Evolutionary conservation across 768 basidiomycete genomes (phyloP), one percentile per base, ranked within the genome.

Genomic region (Suillus luteus): DNA sequence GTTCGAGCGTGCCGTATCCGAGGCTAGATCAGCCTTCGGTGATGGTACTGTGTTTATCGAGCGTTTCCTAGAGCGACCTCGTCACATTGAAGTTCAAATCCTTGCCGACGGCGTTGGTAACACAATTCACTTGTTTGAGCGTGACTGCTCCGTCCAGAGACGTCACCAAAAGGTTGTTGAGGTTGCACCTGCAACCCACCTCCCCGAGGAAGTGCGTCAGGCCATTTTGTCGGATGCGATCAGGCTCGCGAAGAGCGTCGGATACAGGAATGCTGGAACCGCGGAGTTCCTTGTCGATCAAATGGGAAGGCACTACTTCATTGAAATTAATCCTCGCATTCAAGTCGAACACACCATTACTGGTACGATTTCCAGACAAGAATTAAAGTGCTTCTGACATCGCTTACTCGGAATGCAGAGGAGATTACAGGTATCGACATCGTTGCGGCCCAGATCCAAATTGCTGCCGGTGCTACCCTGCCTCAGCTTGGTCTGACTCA

Each of bases 321-420:
- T 99, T 72, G 97, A 99, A 79, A 98, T 99, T 71, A 98, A 98
- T 78, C 95, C 97, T 37, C 95, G 97, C 80, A 98, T 99, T 71
- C 97, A 99, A 78, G 97, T 99, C 78, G 97, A 99, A 75, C 97
- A 99, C 78, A 99, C 97, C 62, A 98, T 99, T 75, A 98, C 97
- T 65, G 95, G 95, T 93, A 68, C 60, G 80, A 75, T 46, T 62
- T 62, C 19, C 35, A 48, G 52, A 59, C 17, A 17, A 49, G 43
- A 68, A 51, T 55, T 31, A 2, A 19, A 27, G 11, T 14, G 19
- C 48, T 51, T 59, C 22, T n/a, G n/a, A 62, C 33, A 54, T 54
- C 59, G 46, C 49, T 58, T 58, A 58, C 57, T 58, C 10, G 44
- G 37, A 64, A 55, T 62, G 35, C 74, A 96, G 97, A 99, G 91